Base-by-base conservation (phyloP, 1,284 basidiomycete species). In the Hypsizygus ulmarius region DNA sequence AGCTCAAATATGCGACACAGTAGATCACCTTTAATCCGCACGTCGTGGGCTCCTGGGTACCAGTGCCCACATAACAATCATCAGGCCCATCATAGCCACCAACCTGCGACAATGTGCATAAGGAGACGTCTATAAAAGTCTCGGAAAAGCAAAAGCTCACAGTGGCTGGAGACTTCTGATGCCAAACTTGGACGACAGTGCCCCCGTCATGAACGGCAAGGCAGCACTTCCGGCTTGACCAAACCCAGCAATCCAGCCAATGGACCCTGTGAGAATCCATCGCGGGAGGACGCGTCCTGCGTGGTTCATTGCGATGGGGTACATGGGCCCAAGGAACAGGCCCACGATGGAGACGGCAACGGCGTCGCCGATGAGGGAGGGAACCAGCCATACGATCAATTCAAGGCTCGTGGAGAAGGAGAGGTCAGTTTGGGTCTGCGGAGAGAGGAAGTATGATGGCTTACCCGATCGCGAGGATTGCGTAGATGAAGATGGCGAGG, bases 161-260 rank as follows among this genome's bases (percentile, higher is more conserved):
- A 82, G 60, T 16, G 81, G 81, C 53, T 82, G 81, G 50, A 84
- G 60, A 54, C 69, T 76, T 41, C 66, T 64, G 45, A 84, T 82
- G 0, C 82, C 81, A 49, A 75, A 76, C 54, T 70, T 78, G 7
- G 67, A 65, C 4, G 81, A 73, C 33, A 84, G 66, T 0, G 75
- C 70, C 8, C 82, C 81, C 0, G 81, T 82, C 45, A 82, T 64
- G 59, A 87, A 86, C 0, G 86, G 84, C 38, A 89, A 63, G 4
- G 84, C 63, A 0, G 85, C 84, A 39, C 77, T 79, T 8, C 85
- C 85, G 2, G 82, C 77, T 56, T 82, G 81, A 0, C 86, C 85
- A 39, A 87, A 68, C 11, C 78, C 79, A 2, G 78, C 74, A 30
- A 84, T 81, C 78, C 81, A 83, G 1, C 85, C 84, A 28, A 87